Percentiles rank a stretch among this genome's conserved stretches.
phyloP scores from a whole-genome alignment of 495 filamentous ascomycete species.

The Aeminium ludgeri region DNA sequence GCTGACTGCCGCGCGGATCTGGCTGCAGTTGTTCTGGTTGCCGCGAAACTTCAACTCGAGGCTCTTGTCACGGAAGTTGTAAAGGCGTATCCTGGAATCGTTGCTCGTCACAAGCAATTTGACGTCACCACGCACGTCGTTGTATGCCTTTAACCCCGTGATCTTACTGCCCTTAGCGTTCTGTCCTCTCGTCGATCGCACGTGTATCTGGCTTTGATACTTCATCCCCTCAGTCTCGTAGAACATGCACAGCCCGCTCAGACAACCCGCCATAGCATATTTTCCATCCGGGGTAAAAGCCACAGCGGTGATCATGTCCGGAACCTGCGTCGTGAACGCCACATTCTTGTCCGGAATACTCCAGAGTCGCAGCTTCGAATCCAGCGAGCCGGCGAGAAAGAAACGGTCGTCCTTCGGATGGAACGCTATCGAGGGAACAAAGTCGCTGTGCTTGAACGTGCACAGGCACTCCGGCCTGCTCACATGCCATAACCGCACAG shows the following conservation, averaged over 20 bases:
- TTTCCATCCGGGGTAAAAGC: slow-evolving; percentile 86
- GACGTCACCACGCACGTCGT: slow-evolving; percentile 46
- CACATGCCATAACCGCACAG: slow-evolving; percentile 87
- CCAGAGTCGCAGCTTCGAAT: slow-evolving; percentile 86
- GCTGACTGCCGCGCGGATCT: slow-evolving; percentile 79
- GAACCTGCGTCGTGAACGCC: slow-evolving; percentile 65
- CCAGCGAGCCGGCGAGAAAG: slow-evolving; percentile 85
- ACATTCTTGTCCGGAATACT: slow-evolving; percentile 94
- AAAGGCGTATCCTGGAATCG: slow-evolving; percentile 83
- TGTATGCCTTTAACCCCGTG: slow-evolving; percentile 74
- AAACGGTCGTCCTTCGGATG: slow-evolving; percentile 92
- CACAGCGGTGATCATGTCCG: slow-evolving; percentile 85
- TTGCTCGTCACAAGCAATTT: slow-evolving; percentile 89
- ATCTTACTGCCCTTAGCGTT: slow-evolving; percentile 97
- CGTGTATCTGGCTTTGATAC: slow-evolving; percentile 67
- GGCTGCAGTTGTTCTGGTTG: slow-evolving; percentile 78
- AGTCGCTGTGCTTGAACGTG: slow-evolving; percentile 92
- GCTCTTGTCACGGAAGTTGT: slow-evolving; percentile 66
- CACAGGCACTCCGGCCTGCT: slow-evolving; percentile 75
- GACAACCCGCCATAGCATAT: slow-evolving; percentile 71
- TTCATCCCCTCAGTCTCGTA: slow-evolving; percentile 92
- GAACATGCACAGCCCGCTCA: slow-evolving; percentile 75
- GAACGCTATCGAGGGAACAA: slow-evolving; percentile 87
- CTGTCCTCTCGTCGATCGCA: slow-evolving; percentile 72
- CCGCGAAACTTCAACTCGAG: slow-evolving; percentile 85